Conservation (phyloP, 805 yeast species). For the Huiozyma sinensis region DNA sequence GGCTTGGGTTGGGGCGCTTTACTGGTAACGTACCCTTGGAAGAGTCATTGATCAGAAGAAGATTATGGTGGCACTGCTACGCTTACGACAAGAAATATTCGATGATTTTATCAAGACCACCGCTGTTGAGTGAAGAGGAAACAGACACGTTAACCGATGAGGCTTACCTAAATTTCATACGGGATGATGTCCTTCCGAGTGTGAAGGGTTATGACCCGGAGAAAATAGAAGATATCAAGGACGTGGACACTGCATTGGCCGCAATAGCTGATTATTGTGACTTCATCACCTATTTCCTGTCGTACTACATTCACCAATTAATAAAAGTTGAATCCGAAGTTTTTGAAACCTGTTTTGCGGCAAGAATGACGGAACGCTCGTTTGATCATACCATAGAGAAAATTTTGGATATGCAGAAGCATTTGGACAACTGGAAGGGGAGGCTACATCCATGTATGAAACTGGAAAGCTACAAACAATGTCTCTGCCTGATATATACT, state of each 20-base stretch:
- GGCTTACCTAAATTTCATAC: conserved; percentile 12
- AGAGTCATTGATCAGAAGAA: conserved; percentile 31
- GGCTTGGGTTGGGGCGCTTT: conserved; percentile 39
- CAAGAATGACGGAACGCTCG: conserved; percentile 10
- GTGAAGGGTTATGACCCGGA: conserved; percentile 3
- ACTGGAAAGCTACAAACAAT: conserved; percentile 14
- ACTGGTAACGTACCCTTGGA: conserved; percentile 28
- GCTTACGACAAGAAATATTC: conserved; percentile 16
- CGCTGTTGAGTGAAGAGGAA: conserved; percentile 14
- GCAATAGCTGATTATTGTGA: conserved; percentile 11
- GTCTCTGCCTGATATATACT: conserved; percentile 12
- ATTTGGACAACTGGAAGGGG: conserved; percentile 15
- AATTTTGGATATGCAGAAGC: conserved; percentile 9
- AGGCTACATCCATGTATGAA: conserved; percentile 16
- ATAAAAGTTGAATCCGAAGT: conserved; percentile 11
- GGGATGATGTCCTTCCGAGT: conserved; percentile 5
- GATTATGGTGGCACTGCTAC: conserved; percentile 39
- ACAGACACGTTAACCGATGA: conserved; percentile 17
- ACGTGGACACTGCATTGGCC: conserved; percentile 11
- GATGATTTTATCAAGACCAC: conserved; percentile 14
- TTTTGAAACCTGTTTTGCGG: conserved; percentile 13
- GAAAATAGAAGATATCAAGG: conserved; percentile 7
- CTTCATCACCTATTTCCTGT: conserved; percentile 13
- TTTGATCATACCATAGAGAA: conserved; percentile 18
- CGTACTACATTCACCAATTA: conserved; percentile 14